Evolutionary conservation across 176 grass and related monocot genomes (phyloP), one percentile per base, ranked within the genome.

Genomic region (Oryza brachyantha): DNA sequence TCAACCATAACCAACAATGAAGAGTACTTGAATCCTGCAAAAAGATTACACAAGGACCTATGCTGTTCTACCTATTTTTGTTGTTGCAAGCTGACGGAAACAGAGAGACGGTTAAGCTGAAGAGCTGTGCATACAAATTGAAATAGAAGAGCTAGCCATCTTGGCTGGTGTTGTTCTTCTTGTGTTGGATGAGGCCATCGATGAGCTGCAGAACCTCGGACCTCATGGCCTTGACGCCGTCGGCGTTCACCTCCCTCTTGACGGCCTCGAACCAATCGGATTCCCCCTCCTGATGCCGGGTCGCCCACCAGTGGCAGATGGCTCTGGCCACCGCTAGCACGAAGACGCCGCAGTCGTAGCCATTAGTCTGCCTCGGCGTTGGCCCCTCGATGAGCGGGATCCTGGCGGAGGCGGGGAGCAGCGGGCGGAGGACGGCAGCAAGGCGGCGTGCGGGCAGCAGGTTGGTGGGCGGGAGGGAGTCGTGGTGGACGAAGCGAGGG

Each of bases 321-420:
- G 77, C 86, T 72, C 65, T 92, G 43, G 87, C 77, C 55, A 94
- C 65, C 10, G 92, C 85, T 61, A 98, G 60, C 57, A 92, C 89
- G 66, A 81, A 92, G 39, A 98, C 73, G 11, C 92, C 92, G 45
- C 95, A 97, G 81, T 97, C 94, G 58, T 94, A 86, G 16, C 84
- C 63, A 32, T 97, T 97, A 16, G 22, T 65, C 86, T 97, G 91
- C 69, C n/a, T 72, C 27, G 86, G 91, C 3, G 89, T 94, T 50
- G 88, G 77, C 12, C 85, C 95, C 80, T 94, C 89, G 2, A 92
- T 65, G 55, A 88, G 81, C 54, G 81, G 86, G 7, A 26, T 75
- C 21, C 27, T 26, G 37, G 40, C 34, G 72, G 43, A 36, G 45
- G 29, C 38, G 13, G 38, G 66, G 60, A 84, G 52, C 19, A 88